Evolutionary conservation across 2,329 filamentous ascomycete species (phyloP).

Genomic region (Coniochaeta sp.): DNA sequence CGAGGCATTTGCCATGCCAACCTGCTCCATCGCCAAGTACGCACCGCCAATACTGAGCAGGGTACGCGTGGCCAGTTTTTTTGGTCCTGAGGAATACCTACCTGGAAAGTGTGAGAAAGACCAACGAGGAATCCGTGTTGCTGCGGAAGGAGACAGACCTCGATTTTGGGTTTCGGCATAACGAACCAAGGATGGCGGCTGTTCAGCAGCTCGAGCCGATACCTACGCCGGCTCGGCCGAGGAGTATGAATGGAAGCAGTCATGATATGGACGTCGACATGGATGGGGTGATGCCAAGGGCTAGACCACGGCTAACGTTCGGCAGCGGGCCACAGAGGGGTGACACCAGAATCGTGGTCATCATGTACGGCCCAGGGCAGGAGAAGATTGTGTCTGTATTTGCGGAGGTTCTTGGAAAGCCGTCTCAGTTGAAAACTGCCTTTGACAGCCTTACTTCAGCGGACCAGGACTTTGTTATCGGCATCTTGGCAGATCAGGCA

Average conservation of each 20-base stretch:
- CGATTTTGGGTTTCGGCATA: neutral
- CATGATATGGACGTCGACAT: slow-evolving; percentile 26
- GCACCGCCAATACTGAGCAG: neutral
- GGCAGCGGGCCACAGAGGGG: slow-evolving; percentile 41
- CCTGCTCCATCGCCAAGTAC: neutral
- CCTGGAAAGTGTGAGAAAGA: neutral
- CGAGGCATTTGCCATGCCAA: neutral
- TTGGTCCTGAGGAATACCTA: neutral
- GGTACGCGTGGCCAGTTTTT: neutral
- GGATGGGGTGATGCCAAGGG: slow-evolving; percentile 13
- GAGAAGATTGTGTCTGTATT: slow-evolving; percentile 68
- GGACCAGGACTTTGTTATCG: slow-evolving; percentile 60
- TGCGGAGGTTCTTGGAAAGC: slow-evolving; percentile 72
- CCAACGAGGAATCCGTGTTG: neutral
- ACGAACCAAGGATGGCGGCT: slow-evolving; percentile 14
- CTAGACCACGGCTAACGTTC: slow-evolving; percentile 30
- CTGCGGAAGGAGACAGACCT: neutral
- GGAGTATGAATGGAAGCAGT: slow-evolving; percentile 13
- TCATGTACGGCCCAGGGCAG: slow-evolving; percentile 65
- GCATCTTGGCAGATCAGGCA: slow-evolving; percentile 51
- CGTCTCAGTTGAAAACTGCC: slow-evolving; percentile 51
- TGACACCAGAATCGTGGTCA: slow-evolving; percentile 52
- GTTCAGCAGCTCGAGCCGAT: slow-evolving; percentile 17
- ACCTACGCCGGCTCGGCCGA: slow-evolving; percentile 14
- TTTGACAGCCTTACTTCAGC: slow-evolving; percentile 46